Base-by-base conservation (phyloP, 179 eudicot species). In the Silene coronaria region DNA sequence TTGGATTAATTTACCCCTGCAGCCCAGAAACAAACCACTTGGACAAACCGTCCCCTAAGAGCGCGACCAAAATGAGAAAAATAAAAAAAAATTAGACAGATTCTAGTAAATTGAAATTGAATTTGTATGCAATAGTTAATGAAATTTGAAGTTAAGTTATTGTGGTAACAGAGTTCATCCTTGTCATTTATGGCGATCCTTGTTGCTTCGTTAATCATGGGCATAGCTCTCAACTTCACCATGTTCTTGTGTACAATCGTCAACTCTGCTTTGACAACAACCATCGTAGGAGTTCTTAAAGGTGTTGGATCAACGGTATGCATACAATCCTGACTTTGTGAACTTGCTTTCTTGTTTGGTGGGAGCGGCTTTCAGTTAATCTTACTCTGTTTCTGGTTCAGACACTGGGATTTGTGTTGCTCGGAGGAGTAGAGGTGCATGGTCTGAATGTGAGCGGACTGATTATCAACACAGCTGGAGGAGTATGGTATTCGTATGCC, bases 261-360 rank as follows among this genome's bases (percentile, higher is more conserved):
- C 73, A 95, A 95, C 85, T 95, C 99, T 51, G 99, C 99, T 75
- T 80, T 95, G 34, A 95, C 97, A 0, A 95, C 99, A 24, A 95
- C 99, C 62, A 95, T 92, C 24, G 99, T 95, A 21, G 99, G 99
- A 51, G 99, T 95, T 85, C 91, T 95, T 67, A 95, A 95, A 84
- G 99, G 99, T 8, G 99, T 95, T 81, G 97, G 91, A 8, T 92
- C 99, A 55, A 92, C 96, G 82, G 99, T 95, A 91, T 46, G 90
- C 23, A 38, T 62, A 17, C 30, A 69, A 51, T 48, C 59, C 67
- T 8, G 12, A 22, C 53, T 59, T 42, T 17, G 22, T 42, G 19
- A 21, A 9, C 21, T n/a, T 68, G 12, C 46, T 38, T 42, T 65
- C 27, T 19, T 5, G 6, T 23, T 24, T 17, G 16, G 3, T 74